Percentiles rank a stretch among this genome's conserved stretches.
Evolutionary conservation across 139 green algal genomes (phyloP).

Genomic region (Tetraselmis chui): DNA sequence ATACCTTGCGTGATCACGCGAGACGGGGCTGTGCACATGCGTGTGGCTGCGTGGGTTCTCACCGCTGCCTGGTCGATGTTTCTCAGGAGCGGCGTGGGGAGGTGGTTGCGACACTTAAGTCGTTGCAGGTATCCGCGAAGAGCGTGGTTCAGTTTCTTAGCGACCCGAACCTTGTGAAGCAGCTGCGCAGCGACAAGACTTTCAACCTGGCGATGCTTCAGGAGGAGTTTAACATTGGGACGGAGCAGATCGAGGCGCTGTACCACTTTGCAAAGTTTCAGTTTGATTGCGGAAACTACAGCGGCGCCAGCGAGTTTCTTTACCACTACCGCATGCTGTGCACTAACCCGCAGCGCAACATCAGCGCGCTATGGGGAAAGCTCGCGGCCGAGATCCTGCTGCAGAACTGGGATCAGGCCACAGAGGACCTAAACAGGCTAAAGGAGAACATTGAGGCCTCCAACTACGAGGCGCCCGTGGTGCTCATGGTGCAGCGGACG

Average conservation of each 20-base stretch:
- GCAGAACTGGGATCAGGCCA: conserved; percentile 57
- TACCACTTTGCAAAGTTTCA: conserved; percentile 97
- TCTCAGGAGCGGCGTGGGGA: conserved; percentile 32
- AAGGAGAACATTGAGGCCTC: conserved; percentile 81
- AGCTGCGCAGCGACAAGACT: conserved; percentile 85
- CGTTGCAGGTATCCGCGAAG: conserved; percentile 69
- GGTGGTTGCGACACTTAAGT: conserved; percentile 58
- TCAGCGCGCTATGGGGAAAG: conserved; percentile 92
- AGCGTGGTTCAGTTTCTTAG: conserved; percentile 87
- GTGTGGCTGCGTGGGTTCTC: no score
- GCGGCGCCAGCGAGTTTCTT: conserved; percentile 77
- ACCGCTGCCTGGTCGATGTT: no score
- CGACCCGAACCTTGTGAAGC: conserved; percentile 73
- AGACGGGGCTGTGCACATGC: no score
- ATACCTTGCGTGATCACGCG: no score
- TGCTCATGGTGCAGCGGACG: conserved; percentile 83
- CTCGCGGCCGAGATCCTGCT: conserved; percentile 90
- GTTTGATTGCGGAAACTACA: conserved; percentile 99
- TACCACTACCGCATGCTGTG: conserved; percentile 88
- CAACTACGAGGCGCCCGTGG: conserved; percentile 35
- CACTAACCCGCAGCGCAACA: conserved; percentile 69
- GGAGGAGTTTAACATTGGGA: conserved; percentile 65
- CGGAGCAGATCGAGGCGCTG: conserved; percentile 91
- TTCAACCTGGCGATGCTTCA: conserved; percentile 84
- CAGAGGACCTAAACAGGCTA: conserved; percentile 88